These are phyloP conservation scores for Fusarium proliferatum DNA, from an alignment of 2,329 filamentous ascomycete species.

Conservation along the genomic window DNA sequence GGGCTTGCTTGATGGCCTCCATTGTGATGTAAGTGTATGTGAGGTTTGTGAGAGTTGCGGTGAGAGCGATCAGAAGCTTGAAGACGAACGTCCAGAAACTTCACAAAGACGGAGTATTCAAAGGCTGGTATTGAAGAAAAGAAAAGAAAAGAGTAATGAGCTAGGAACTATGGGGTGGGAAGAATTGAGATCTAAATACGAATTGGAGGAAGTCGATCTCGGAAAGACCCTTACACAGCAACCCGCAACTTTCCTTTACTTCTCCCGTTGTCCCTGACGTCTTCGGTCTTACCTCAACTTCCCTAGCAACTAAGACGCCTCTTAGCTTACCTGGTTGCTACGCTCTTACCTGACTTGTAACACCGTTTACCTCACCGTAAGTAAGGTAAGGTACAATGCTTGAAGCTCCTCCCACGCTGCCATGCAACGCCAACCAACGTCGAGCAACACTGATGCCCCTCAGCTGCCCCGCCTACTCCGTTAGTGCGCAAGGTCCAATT, in stretches of 20 bases:
- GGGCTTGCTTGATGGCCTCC: constrained; percentile 57
- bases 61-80: constrained; percentile 19
- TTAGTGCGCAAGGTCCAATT: constrained; percentile 16
- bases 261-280: constrained; percentile 25
- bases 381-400: constrained; percentile 20
- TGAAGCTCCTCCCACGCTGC: constrained; percentile 42
- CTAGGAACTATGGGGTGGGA: constrained; percentile 24
- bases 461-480: constrained; percentile 44
- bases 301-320: constrained; percentile 18
- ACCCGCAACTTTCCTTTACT: constrained; percentile 6
- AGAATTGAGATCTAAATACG: constrained; percentile 37
- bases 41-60: constrained; percentile 28
- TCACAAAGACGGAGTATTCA: constrained; percentile 4
- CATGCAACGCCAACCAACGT: constrained; percentile 9
- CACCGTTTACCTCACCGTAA: constrained; percentile 30
- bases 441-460: constrained; percentile 39
- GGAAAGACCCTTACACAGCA: constrained; percentile 30
- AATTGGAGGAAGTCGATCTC: constrained; percentile 28
- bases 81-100: constrained; percentile 3
- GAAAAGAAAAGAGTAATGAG: constrained; percentile 21
- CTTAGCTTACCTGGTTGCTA: constrained; percentile 20
- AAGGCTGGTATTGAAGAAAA: constrained; percentile 11
- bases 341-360: constrained; percentile 23
- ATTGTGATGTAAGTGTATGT: constrained; percentile 47
- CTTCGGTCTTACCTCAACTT: constrained; percentile 9